Conservation (phyloP, 2,329 filamentous ascomycete genomes). For the Xylaria sp. region DNA sequence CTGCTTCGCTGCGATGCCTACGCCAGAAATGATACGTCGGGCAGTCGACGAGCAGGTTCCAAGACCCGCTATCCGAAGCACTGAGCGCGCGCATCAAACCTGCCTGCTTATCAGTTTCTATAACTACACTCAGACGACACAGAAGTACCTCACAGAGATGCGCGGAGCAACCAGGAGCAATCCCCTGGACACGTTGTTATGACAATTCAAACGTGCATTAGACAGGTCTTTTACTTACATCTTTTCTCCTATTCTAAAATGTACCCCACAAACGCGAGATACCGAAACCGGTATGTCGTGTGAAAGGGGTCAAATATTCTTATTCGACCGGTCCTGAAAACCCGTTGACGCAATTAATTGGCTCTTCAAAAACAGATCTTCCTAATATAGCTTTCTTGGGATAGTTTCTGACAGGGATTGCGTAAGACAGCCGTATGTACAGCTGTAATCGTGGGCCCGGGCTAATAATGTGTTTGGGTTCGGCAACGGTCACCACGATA, state of each 20-base stretch:
- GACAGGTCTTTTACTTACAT: slow-evolving; percentile 27
- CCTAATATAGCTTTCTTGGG: slow-evolving; percentile 21
- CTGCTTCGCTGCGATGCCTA: slow-evolving; percentile 12
- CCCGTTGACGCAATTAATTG: slow-evolving; percentile 21
- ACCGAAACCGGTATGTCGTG: slow-evolving; percentile 38
- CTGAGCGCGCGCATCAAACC: slow-evolving; percentile 11
- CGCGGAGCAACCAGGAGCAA: slow-evolving; percentile 7
- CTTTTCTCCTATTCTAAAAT: slow-evolving; percentile 26
- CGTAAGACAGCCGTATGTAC: slow-evolving; percentile 13
- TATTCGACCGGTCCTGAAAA: slow-evolving; percentile 32
- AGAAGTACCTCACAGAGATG: slow-evolving; percentile 1
- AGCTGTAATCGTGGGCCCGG: slow-evolving; percentile 13
- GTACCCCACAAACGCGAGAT: slow-evolving; percentile 40
- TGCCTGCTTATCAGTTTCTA: neutral
- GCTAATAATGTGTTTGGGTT: slow-evolving; percentile 22
- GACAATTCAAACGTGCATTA: slow-evolving; percentile 27
- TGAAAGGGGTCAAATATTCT: slow-evolving; percentile 27
- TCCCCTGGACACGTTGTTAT: slow-evolving; percentile 27
- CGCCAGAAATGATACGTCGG: slow-evolving; percentile 7
- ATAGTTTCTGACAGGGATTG: slow-evolving; percentile 11
- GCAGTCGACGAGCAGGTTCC: neutral
- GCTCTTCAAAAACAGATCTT: slow-evolving; percentile 19
- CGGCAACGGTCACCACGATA: slow-evolving; percentile 11
- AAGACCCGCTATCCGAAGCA: neutral
- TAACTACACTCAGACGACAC: neutral